Evolutionary conservation across 257 asterid genomes (phyloP).

Genomic region (Thymus quinquecostatus): DNA sequence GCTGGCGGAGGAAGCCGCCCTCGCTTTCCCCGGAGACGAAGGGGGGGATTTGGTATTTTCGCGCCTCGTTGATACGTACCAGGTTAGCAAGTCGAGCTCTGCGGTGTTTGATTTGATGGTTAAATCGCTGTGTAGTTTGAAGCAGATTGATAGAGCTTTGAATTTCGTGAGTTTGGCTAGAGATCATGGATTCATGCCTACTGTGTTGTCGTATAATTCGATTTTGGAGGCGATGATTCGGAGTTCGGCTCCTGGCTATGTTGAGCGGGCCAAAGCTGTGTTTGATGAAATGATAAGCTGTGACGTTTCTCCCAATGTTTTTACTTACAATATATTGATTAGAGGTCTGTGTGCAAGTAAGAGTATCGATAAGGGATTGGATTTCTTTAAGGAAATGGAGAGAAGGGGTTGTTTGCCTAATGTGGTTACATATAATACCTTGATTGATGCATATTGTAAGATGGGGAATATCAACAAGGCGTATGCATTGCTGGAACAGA

Average conservation of each 20-base stretch:
- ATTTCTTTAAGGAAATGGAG: constrained; percentile 62
- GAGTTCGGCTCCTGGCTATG: constrained; percentile 39
- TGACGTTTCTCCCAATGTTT: constrained; percentile 75
- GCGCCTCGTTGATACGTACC: constrained; percentile 65
- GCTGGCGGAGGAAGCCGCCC: constrained; percentile 59
- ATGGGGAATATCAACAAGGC: constrained; percentile 54
- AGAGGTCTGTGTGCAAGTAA: constrained; percentile 65
- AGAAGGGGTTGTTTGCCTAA: constrained; percentile 65
- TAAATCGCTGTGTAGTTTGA: constrained; percentile 62
- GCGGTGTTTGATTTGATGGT: constrained; percentile 80
- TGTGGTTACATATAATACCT: constrained; percentile 76
- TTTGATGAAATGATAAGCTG: constrained; percentile 54
- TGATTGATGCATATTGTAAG: constrained; percentile 71
- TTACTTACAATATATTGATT: constrained; percentile 75
- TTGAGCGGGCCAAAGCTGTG: constrained; percentile 50
- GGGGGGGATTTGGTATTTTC: constrained; percentile 52
- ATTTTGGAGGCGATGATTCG: constrained; percentile 67
- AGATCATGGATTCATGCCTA: constrained; percentile 73
- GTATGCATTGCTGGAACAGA: constrained; percentile 42
- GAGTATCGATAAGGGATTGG: constrained; percentile 55
- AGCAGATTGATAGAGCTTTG: constrained; percentile 67
- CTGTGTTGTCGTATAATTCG: constrained; percentile 74
- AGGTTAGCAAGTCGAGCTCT: constrained; percentile 72
- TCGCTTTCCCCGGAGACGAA: constrained; percentile 36
- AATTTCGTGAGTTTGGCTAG: constrained; percentile 54